Evolutionary conservation across 1,139 yeast genomes (phyloP).

Genomic region (Suhomyces anneliseae): DNA sequence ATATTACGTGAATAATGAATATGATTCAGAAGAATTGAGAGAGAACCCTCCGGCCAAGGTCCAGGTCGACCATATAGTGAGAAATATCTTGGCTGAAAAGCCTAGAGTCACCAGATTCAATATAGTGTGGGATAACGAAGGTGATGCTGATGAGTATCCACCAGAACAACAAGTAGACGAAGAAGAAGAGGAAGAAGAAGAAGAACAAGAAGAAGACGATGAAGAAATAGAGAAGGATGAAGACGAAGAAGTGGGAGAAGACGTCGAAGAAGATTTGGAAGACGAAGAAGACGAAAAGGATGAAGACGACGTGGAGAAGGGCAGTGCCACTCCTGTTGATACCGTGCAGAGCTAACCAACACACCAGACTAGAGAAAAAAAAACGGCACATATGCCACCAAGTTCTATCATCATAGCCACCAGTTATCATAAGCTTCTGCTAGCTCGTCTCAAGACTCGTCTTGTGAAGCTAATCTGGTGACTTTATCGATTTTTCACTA

Average conservation of each 20-base stretch:
- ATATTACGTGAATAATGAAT: conserved; percentile 94
- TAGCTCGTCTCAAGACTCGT: no score
- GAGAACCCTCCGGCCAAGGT: conserved; percentile 94
- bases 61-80: conserved; percentile 89
- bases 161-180: conserved; percentile 50
- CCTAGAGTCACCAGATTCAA: conserved; percentile 96
- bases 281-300: conserved; percentile 11
- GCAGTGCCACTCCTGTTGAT: conserved; percentile 20
- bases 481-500: no score
- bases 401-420: no score
- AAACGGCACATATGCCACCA: no score
- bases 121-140: conserved; percentile 87
- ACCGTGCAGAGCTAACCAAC: conserved; percentile 11
- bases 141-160: conserved; percentile 69
- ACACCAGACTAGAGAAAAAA: no score
- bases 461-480: no score
- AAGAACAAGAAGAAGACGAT: conserved; percentile 52
- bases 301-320: conserved; percentile 12
- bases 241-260: conserved; percentile 29
- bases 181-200: conserved; percentile 55
- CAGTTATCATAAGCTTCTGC: no score
- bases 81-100: conserved; percentile 94
- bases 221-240: conserved; percentile 49
- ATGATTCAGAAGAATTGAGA: conserved; percentile 86
- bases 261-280: conserved; percentile 35